Percentiles rank a stretch among this genome's conserved stretches.
Conservation (phyloP, 257 asterid genomes). For the Nicotiana paniculata region DNA sequence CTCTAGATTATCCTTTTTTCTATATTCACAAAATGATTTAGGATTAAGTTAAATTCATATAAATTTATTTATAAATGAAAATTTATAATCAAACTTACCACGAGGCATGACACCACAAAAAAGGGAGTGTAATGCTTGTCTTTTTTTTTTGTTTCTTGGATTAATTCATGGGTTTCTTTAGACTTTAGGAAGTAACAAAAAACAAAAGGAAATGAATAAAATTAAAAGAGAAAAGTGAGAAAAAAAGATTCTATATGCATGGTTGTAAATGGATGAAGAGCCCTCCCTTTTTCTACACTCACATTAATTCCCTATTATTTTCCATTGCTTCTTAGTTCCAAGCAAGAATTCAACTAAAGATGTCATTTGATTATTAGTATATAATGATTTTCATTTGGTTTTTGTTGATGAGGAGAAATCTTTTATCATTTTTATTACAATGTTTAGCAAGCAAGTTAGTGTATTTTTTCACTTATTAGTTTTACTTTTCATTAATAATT, state of each 20-base stretch:
- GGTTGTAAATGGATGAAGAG: neutral
- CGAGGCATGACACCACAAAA: neutral
- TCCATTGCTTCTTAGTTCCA: neutral
- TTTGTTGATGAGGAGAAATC: too few relatives aligned
- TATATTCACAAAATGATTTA: too few relatives aligned
- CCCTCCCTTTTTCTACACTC: neutral
- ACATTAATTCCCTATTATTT: neutral
- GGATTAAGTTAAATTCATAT: too few relatives aligned
- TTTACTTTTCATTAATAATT: too few relatives aligned
- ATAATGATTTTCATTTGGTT: too few relatives aligned
- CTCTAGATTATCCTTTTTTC: too few relatives aligned
- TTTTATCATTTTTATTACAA: too few relatives aligned
- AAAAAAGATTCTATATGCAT: neutral
- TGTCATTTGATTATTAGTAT: neutral
- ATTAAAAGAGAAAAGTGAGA: neutral
- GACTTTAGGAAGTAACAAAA: neutral
- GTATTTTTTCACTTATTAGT: too few relatives aligned
- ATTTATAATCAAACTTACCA: neutral
- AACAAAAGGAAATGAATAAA: neutral
- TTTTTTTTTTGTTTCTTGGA: neutral
- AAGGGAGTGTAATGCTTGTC: neutral
- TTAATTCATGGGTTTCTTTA: neutral
- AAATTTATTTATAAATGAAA: neutral
- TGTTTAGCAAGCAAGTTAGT: too few relatives aligned
- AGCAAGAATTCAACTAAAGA: neutral